These are phyloP conservation scores for Lasiodiplodia sp. DNA, from an alignment of 2,329 filamentous ascomycete species.

Conservation along the genomic window DNA sequence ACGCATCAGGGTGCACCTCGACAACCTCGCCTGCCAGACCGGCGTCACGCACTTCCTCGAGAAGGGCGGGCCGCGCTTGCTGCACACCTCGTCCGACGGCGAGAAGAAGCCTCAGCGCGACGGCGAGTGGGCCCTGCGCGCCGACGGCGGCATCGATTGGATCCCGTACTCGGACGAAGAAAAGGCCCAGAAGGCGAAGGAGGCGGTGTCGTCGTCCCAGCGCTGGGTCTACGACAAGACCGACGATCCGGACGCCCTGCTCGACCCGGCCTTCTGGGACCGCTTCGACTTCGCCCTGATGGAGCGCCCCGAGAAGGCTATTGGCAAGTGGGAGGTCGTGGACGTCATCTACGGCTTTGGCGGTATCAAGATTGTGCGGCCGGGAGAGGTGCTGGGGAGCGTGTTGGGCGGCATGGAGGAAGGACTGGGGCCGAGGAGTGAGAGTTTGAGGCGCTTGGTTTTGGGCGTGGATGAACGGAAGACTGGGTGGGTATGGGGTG, in stretches of 20 bases:
- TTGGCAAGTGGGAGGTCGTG: slow-evolving; percentile 61
- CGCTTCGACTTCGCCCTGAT: slow-evolving; percentile 66
- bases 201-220: slow-evolving; percentile 10
- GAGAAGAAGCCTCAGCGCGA: not conserved
- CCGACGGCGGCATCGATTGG: slow-evolving; percentile 18
- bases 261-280: slow-evolving; percentile 63
- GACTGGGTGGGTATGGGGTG: slow-evolving; percentile 32
- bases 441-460: slow-evolving; percentile 31
- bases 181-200: not conserved
- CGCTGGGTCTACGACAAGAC: slow-evolving; percentile 69
- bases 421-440: slow-evolving; percentile 7
- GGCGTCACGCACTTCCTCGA: slow-evolving; percentile 66
- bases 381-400: slow-evolving; percentile 48
- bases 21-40: slow-evolving; percentile 69
- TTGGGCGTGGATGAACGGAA: slow-evolving; percentile 32
- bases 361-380: slow-evolving; percentile 57
- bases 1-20: slow-evolving; percentile 60
- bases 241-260: slow-evolving; percentile 56
- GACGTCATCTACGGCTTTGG: slow-evolving; percentile 60
- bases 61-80: slow-evolving; percentile 31
- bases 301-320: slow-evolving; percentile 58
- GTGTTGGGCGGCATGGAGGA: slow-evolving; percentile 30
- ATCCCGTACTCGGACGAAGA: slow-evolving; percentile 10
- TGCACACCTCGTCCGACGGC: not conserved
- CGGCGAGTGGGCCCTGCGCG: slow-evolving; percentile 20